Conservation (phyloP, 176 grass and related monocot genomes). For the Carex scoparia region DNA sequence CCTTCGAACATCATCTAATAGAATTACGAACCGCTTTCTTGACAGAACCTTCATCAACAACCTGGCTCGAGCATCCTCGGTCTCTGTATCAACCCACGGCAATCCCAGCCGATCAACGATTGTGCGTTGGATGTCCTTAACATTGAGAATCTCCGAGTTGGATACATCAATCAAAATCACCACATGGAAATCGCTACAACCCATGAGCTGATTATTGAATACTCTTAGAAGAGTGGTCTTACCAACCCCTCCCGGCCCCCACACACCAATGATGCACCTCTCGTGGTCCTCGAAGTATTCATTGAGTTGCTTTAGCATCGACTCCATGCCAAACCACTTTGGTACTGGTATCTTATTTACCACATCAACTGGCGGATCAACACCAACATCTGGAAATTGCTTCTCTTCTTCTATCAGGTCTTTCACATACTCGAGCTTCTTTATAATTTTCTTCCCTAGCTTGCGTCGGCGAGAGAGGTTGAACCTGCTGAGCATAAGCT, state of each 20-base stretch:
- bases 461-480: conserved; percentile 24
- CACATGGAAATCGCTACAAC: conserved; percentile 7
- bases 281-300: conserved; percentile 35
- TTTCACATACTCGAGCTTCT: conserved; percentile 30
- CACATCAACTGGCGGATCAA: conserved; percentile 7
- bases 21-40: conserved; percentile 54
- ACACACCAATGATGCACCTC: conserved; percentile 50
- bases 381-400: conserved; percentile 22
- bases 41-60: conserved; percentile 40
- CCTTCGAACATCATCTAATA: conserved; percentile 63
- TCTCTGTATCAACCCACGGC: conserved; percentile 47
- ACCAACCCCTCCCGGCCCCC: conserved; percentile 58
- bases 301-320: conserved; percentile 32
- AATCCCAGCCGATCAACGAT: conserved; percentile 53
- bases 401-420: conserved; percentile 26
- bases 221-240: conserved; percentile 62
- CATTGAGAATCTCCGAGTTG: conserved; percentile 49
- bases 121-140: conserved; percentile 42
- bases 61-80: conserved; percentile 34
- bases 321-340: conserved; percentile 44
- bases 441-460: conserved; percentile 28
- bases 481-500: background rate
- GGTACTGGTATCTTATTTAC: conserved; percentile 15
- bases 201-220: conserved; percentile 59
- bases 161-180: conserved; percentile 73